Conservation (phyloP, 257 asterid genomes). For the Solanum habrochaites region DNA sequence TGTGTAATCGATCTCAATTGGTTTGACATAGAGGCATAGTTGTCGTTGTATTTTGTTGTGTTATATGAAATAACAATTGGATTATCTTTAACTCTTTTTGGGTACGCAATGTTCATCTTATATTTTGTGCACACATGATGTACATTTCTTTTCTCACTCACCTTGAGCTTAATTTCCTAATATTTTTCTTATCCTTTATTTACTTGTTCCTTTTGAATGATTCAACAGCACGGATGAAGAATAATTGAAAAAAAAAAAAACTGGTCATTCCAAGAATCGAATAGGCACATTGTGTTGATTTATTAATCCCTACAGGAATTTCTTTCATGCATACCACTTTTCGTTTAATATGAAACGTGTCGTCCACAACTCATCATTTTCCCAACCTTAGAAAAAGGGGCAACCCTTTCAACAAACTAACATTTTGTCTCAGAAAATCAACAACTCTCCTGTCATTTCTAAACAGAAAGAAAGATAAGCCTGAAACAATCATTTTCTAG, state of each 20-base stretch:
- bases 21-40: background rate
- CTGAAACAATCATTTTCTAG: background rate
- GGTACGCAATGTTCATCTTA: background rate
- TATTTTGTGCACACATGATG: background rate
- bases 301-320: background rate
- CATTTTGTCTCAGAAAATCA: background rate
- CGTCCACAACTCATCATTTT: background rate
- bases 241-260: no score
- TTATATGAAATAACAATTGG: background rate
- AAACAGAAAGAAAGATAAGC: slow-evolving; percentile 2
- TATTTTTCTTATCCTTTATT: background rate
- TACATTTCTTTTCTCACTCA: background rate
- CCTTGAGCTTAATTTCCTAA: background rate
- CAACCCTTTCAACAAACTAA: background rate
- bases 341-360: background rate
- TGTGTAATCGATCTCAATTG: background rate
- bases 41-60: background rate
- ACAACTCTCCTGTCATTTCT: background rate
- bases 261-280: background rate
- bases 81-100: background rate
- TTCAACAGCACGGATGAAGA: background rate
- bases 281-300: background rate
- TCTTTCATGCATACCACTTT: background rate
- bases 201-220: background rate
- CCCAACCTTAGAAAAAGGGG: background rate